These are phyloP conservation scores for Selaginella tamariscina DNA, from an alignment of 75 land plant genomes.

Conservation along the genomic window DNA sequence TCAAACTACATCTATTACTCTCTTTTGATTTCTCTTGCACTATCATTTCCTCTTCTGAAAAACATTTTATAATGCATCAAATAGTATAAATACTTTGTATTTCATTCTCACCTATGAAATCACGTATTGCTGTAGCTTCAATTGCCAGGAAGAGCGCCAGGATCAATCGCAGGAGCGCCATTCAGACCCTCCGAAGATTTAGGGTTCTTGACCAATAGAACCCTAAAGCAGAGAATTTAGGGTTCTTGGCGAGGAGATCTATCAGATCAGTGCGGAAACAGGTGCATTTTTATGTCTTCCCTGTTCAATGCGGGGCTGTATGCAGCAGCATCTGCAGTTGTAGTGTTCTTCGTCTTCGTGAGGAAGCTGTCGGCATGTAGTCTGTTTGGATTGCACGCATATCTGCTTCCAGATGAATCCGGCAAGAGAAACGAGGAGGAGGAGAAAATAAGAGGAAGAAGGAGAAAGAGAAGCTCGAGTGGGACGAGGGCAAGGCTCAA, in stretches of 20 bases:
- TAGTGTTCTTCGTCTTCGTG: not conserved
- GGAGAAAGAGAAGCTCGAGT: conserved; percentile 29
- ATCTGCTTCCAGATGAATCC: conserved; percentile 55
- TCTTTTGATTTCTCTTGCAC: too few species aligned
- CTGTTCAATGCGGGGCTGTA: not conserved
- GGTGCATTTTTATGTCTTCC: not conserved
- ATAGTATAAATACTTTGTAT: too few species aligned
- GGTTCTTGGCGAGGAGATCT: too few species aligned
- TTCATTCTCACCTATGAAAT: too few species aligned
- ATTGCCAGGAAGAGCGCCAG: not conserved
- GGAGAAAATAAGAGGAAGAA: conserved; percentile 11
- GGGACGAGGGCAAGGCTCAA: conserved; percentile 64
- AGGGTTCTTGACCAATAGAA: not conserved
- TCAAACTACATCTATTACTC: too few species aligned
- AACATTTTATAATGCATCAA: too few species aligned
- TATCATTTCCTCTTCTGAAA: too few species aligned
- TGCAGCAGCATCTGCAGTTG: not conserved
- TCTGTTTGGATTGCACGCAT: conserved; percentile 48
- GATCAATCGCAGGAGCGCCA: not conserved
- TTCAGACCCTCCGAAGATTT: not conserved
- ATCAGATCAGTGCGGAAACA: not conserved
- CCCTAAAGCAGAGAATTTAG: too few species aligned
- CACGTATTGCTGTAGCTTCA: not conserved
- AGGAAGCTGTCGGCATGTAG: conserved; percentile 22
- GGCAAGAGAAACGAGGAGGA: not conserved